phyloP scores from a whole-genome alignment of 768 basidiomycete genomes.

The Lactarius hatsudake region DNA sequence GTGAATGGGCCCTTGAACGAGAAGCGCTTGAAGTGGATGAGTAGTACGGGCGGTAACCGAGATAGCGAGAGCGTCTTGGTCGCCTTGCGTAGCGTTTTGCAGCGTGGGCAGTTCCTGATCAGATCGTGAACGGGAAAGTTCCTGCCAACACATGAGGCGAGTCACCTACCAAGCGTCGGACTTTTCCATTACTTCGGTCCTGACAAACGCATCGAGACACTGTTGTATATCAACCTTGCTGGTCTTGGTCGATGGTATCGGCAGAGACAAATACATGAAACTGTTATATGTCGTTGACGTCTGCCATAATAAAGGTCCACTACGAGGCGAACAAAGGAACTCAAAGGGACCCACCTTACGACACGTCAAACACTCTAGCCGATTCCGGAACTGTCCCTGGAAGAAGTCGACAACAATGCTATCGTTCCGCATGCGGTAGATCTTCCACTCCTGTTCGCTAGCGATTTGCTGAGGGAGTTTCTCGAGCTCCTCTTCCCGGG shows the following conservation, averaged over 20 bases:
- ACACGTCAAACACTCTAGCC: conserved; percentile 87
- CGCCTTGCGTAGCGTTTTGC: conserved; percentile 84
- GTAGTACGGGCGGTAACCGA: conserved; percentile 86
- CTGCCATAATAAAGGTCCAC: conserved; percentile 41
- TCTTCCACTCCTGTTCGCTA: conserved; percentile 88
- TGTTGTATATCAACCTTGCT: conserved; percentile 66
- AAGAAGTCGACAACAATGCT: conserved; percentile 95
- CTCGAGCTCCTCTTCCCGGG: conserved; percentile 87
- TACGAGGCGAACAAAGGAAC: conserved; percentile 1
- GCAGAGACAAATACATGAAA: conserved; percentile 92
- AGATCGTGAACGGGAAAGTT: background rate
- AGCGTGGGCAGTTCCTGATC: conserved; percentile 90
- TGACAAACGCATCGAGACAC: conserved; percentile 89
- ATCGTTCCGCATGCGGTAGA: conserved; percentile 87
- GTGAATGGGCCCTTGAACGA: conserved; percentile 88
- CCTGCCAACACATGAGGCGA: background rate
- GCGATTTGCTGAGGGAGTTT: conserved; percentile 82
- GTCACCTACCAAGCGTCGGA: conserved; percentile 84
- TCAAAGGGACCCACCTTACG: conserved; percentile 58
- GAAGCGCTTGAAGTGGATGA: conserved; percentile 92
- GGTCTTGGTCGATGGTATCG: conserved; percentile 68
- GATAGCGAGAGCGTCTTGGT: conserved; percentile 86
- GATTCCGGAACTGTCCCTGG: conserved; percentile 94
- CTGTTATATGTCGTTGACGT: conserved; percentile 97
- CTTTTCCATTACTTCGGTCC: conserved; percentile 85